Conservation (phyloP, 208 protist genomes). For the Trichomonas gallinae region DNA sequence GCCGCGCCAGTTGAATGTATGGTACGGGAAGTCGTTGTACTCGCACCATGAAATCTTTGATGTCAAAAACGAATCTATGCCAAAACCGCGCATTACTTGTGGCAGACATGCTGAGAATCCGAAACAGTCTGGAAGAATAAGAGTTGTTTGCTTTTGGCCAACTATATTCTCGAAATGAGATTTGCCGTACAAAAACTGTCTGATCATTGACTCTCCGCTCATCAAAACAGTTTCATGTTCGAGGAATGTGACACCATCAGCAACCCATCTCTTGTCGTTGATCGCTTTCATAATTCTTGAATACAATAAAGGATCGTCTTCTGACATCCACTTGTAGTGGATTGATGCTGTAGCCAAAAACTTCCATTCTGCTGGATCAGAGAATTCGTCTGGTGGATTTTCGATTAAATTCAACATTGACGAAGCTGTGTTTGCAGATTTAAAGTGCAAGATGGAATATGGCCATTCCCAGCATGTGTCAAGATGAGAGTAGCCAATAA, state of each 20-base stretch:
- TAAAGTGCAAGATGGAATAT: not conserved
- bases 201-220: not conserved
- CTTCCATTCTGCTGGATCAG: not conserved
- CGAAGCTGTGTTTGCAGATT: not conserved
- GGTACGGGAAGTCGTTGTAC: not conserved
- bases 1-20: slow-evolving; percentile 16
- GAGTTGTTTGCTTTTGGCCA: not conserved
- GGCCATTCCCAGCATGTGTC: slow-evolving; percentile 10
- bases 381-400: not conserved
- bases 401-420: not conserved
- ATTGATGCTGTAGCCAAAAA: not conserved
- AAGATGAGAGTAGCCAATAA: not conserved
- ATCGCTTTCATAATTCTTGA: not conserved
- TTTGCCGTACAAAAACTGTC: slow-evolving; percentile 21
- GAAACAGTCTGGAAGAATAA: not conserved
- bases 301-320: not conserved
- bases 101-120: not conserved
- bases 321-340: not conserved
- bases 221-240: not conserved
- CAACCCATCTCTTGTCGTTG: not conserved
- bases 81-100: not conserved
- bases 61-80: not conserved
- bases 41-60: not conserved
- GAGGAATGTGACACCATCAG: not conserved
- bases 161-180: not conserved